Conservation (phyloP, 805 yeast genomes). For the Candida chauliodis region DNA sequence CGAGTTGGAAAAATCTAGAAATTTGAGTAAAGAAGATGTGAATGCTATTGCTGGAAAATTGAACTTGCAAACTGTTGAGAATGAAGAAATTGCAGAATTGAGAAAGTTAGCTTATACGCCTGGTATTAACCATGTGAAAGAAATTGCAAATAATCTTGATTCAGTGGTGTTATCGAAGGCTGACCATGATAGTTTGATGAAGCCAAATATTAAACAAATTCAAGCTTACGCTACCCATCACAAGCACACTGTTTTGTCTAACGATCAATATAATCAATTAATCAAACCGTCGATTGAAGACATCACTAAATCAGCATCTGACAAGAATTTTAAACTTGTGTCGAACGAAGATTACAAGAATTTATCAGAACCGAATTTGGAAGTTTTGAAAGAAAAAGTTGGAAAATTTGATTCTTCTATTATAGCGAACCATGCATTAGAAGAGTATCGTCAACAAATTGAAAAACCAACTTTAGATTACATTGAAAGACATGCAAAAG, state of each 20-base stretch:
- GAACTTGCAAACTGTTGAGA: constrained; percentile 13
- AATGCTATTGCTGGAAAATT: constrained; percentile 10
- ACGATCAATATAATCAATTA: constrained; percentile 15
- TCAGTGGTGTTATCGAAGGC: constrained; percentile 11
- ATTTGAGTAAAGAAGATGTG: constrained; percentile 19
- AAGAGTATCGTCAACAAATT: constrained; percentile 12
- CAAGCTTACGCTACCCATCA: constrained; percentile 16
- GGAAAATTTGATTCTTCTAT: constrained; percentile 9
- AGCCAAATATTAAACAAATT: constrained; percentile 26
- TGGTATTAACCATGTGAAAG: constrained; percentile 16
- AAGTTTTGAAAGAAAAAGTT: constrained; percentile 15
- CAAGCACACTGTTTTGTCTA: constrained; percentile 16
- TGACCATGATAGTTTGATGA: constrained; percentile 14
- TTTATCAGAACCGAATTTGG: constrained; percentile 17
- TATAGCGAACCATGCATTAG: constrained; percentile 10
- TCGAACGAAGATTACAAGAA: constrained; percentile 11
- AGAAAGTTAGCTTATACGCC: constrained; percentile 22
- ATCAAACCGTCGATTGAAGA: constrained; percentile 18
- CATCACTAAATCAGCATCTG: constrained; percentile 14
- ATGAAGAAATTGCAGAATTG: constrained; percentile 20
- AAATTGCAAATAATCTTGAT: constrained; percentile 18
- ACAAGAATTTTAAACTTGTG: constrained; percentile 12
- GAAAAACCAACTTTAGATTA: constrained; percentile 14
- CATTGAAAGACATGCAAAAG: background rate
- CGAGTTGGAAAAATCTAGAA: constrained; percentile 8